These are phyloP conservation scores for Ammopiptanthus mongolicus DNA, from an alignment of 306 rosid species.

Conservation along the genomic window DNA sequence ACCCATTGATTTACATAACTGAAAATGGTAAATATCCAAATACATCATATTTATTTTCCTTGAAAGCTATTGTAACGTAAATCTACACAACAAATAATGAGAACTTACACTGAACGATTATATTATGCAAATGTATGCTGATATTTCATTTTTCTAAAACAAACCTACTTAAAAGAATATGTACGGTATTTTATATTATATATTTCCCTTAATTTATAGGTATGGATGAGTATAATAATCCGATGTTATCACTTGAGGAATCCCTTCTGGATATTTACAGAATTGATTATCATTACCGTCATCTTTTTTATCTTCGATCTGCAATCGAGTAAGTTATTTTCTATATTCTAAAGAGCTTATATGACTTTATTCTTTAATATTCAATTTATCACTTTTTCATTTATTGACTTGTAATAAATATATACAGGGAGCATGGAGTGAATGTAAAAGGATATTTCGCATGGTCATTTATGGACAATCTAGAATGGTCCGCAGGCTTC, in stretches of 20 bases:
- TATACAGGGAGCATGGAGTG: too few species aligned
- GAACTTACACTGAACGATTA: too few species aligned
- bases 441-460: too few species aligned
- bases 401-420: background rate
- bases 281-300: conserved; percentile 41
- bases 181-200: too few species aligned
- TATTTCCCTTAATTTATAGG: conserved; percentile 26
- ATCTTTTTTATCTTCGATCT: conserved; percentile 43
- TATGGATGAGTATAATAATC: conserved; percentile 39
- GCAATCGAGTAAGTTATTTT: conserved; percentile 41
- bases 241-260: conserved; percentile 27
- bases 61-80: too few species aligned
- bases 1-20: conserved; percentile 52
- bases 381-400: background rate
- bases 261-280: conserved; percentile 42
- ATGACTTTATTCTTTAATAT: background rate
- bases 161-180: too few species aligned
- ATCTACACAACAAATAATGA: too few species aligned
- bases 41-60: background rate
- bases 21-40: conserved; percentile 44
- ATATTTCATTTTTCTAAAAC: too few species aligned
- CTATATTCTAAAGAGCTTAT: background rate
- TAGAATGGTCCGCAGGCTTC: too few species aligned
- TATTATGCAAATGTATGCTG: too few species aligned
- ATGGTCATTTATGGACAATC: too few species aligned